Evolutionary conservation across 768 basidiomycete species (phyloP).

Genomic region (Lactarius tabidus): DNA sequence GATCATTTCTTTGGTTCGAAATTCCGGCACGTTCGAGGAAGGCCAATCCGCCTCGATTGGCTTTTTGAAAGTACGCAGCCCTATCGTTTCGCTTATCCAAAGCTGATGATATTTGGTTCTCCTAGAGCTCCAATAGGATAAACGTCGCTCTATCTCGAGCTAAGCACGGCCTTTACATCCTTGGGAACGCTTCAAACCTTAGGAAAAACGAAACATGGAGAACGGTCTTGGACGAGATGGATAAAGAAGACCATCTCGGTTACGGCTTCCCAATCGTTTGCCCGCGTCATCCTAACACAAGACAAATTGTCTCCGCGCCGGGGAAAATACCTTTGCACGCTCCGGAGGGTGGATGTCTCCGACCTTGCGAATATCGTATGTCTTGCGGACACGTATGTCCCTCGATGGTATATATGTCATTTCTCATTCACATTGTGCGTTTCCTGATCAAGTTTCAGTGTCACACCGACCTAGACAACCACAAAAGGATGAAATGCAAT

Average conservation of each 20-base stretch:
- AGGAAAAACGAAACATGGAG: constrained; percentile 55
- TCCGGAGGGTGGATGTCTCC: constrained; percentile 33
- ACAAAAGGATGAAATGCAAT: constrained; percentile 27
- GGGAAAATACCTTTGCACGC: constrained; percentile 18
- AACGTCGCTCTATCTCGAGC: constrained; percentile 71
- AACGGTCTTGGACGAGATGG: constrained; percentile 52
- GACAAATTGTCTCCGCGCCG: constrained; percentile 8
- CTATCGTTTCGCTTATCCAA: constrained; percentile 29
- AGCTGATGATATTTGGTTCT: constrained; percentile 7
- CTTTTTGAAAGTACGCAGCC: constrained; percentile 57
- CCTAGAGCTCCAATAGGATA: constrained; percentile 33
- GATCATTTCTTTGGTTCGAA: constrained; percentile 71
- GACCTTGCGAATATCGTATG: constrained; percentile 31
- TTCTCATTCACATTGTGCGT: not conserved
- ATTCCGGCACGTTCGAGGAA: constrained; percentile 49
- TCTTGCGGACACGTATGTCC: constrained; percentile 34
- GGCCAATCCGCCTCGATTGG: constrained; percentile 46
- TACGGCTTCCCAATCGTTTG: constrained; percentile 20
- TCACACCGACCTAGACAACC: constrained; percentile 28
- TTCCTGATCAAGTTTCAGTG: constrained; percentile 17
- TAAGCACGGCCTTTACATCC: constrained; percentile 65
- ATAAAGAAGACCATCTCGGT: constrained; percentile 33
- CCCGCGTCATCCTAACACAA: constrained; percentile 16
- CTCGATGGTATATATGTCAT: constrained; percentile 27
- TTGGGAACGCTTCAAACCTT: constrained; percentile 62